phyloP scores from a whole-genome alignment of 441 rosid genomes.

The Syzygium syzygioides region DNA sequence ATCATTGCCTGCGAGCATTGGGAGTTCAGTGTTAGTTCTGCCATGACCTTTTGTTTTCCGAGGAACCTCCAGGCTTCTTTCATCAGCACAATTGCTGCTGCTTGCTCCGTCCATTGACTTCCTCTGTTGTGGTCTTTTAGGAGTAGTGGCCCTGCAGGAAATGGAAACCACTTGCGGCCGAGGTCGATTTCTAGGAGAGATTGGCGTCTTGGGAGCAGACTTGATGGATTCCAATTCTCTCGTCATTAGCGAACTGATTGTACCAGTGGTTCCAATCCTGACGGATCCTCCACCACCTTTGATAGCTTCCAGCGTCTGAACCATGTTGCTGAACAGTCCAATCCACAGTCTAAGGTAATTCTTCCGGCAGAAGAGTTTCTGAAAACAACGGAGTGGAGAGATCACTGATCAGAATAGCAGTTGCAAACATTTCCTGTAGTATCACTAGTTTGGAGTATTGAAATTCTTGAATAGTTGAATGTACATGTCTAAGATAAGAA shows the following conservation, averaged over 20 bases:
- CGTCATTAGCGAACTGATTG: conserved; percentile 68
- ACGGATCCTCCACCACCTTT: conserved; percentile 80
- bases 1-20: conserved; percentile 61
- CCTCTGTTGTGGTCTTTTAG: conserved; percentile 46
- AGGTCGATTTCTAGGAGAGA: conserved; percentile 25
- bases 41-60: conserved; percentile 38
- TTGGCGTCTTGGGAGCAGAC: conserved; percentile 38
- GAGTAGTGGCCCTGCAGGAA: conserved; percentile 41
- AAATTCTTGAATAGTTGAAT: background rate
- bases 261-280: conserved; percentile 79
- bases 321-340: conserved; percentile 33
- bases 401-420: background rate
- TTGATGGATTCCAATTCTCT: conserved; percentile 65
- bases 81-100: conserved; percentile 34
- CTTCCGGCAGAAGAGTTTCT: background rate
- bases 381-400: background rate
- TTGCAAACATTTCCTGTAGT: background rate
- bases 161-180: conserved; percentile 38
- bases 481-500: background rate
- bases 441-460: background rate
- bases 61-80: conserved; percentile 20
- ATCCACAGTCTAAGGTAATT: background rate
- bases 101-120: conserved; percentile 72
- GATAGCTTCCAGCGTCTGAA: conserved; percentile 65
- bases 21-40: conserved; percentile 42